Evolutionary conservation across 495 filamentous ascomycete species (phyloP).

Genomic region (Pseudomonodictys pantanalensis): DNA sequence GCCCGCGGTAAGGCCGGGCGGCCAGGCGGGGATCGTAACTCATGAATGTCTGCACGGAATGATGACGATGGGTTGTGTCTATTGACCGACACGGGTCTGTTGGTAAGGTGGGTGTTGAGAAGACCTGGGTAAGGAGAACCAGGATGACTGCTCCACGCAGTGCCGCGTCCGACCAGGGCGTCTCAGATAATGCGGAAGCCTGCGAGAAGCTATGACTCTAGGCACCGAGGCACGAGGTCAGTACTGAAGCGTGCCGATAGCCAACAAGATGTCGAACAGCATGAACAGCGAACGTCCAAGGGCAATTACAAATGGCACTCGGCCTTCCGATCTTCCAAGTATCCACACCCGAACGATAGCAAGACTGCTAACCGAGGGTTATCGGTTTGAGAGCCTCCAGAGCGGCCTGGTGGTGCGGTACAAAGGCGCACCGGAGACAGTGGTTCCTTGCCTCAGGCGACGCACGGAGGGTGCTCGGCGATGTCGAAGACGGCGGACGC

Average conservation of each 20-base stretch:
- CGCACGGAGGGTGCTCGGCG: conserved; percentile 5
- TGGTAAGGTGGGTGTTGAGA: conserved; percentile 1
- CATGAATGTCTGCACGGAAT: conserved; percentile 23
- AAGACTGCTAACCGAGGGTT: neutral
- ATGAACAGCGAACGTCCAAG: neutral
- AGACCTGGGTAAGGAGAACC: neutral
- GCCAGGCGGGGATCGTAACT: conserved; percentile 30
- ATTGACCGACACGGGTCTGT: conserved; percentile 28
- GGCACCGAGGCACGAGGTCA: neutral
- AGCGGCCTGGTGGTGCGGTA: conserved; percentile 4
- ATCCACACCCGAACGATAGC: neutral
- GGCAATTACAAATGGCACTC: conserved; percentile 21
- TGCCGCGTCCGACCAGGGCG: neutral
- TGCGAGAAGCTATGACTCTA: neutral
- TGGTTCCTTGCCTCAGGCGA: conserved; percentile 24
- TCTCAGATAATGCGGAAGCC: conserved; percentile 15
- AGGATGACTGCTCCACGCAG: conserved; percentile 1
- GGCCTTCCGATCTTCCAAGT: neutral
- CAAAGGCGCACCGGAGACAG: conserved; percentile 7
- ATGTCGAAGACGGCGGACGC: conserved; percentile 1
- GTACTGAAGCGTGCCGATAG: neutral
- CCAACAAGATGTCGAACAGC: neutral
- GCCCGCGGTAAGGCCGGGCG: conserved; percentile 16
- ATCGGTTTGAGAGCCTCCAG: conserved; percentile 6
- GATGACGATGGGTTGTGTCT: conserved; percentile 26